These are phyloP conservation scores for Lathyrus oleraceus DNA, from an alignment of 306 rosid genomes.

Conservation along the genomic window DNA sequence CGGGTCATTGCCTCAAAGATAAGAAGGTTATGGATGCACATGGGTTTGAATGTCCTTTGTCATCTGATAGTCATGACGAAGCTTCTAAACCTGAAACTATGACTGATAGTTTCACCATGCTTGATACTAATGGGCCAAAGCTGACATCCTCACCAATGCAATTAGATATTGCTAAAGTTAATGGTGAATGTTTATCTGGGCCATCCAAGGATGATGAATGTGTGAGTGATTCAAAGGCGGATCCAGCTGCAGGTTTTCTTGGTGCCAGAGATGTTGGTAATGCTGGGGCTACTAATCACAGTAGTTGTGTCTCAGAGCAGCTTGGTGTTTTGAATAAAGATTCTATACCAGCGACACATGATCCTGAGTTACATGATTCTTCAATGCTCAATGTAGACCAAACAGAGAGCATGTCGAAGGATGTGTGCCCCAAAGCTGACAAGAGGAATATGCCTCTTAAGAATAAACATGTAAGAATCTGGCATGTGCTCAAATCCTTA, in stretches of 20 bases:
- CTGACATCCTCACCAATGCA: conserved; percentile 33
- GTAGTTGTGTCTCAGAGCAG: conserved; percentile 16
- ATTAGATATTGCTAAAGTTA: neutral
- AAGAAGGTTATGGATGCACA: conserved; percentile 2
- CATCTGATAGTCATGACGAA: conserved; percentile 18
- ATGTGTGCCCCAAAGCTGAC: conserved; percentile 14
- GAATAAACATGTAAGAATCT: conserved; percentile 49
- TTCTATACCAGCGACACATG: conserved; percentile 37
- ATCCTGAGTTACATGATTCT: conserved; percentile 32
- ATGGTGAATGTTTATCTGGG: conserved; percentile 15
- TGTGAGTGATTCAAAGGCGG: conserved; percentile 2
- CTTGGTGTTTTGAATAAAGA: conserved; percentile 28
- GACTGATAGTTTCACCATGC: neutral
- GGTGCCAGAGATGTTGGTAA: conserved; percentile 28
- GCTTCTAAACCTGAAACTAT: conserved; percentile 16
- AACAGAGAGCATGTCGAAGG: neutral
- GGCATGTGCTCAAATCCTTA: neutral
- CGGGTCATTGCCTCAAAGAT: conserved; percentile 16
- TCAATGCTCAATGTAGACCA: conserved; percentile 28
- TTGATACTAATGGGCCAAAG: conserved; percentile 12
- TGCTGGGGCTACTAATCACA: conserved; percentile 21
- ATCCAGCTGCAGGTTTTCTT: neutral
- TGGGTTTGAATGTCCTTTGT: conserved; percentile 12
- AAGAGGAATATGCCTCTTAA: conserved; percentile 27
- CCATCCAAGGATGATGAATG: conserved; percentile 23